A percentile compares a stretch with the other conserved stretches of the same genome.
phyloP scores from a whole-genome alignment of 2,329 filamentous ascomycete genomes.

The Fusarium foetens region DNA sequence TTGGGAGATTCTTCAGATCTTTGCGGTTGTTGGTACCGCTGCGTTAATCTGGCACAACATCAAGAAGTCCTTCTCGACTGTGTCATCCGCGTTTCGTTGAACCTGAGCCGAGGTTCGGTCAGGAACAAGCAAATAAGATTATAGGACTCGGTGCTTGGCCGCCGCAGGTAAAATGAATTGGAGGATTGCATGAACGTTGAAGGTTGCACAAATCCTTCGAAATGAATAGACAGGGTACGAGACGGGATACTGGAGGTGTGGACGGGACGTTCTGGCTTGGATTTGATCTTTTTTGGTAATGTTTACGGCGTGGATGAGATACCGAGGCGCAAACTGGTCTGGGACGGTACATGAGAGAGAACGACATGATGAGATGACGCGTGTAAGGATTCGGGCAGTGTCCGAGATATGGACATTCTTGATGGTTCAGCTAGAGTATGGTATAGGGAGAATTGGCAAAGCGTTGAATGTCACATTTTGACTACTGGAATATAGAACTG shows the following conservation, averaged over 20 bases:
- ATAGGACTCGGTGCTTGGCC: conserved; percentile 1
- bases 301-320: conserved; percentile 11
- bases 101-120: background rate
- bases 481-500: background rate
- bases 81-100: conserved; percentile 37
- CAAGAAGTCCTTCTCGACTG: conserved; percentile 43
- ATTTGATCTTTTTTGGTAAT: conserved; percentile 1
- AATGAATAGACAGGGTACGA: background rate
- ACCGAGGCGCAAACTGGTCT: conserved; percentile 34
- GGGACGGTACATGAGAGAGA: background rate
- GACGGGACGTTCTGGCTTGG: conserved; percentile 8
- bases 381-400: conserved; percentile 29
- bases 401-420: conserved; percentile 26
- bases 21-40: conserved; percentile 59
- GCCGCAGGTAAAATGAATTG: background rate
- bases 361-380: conserved; percentile 16
- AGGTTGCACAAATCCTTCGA: conserved; percentile 11
- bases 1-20: conserved; percentile 67
- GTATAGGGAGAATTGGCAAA: conserved; percentile 6
- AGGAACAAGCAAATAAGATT: background rate
- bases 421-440: background rate
- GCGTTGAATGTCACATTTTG: conserved; percentile 9
- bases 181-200: background rate
- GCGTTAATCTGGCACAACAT: conserved; percentile 56
- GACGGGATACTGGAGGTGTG: conserved; percentile 11